Percentiles rank a stretch among this genome's conserved stretches.
These are phyloP conservation scores for Fusarium staphyleae DNA, from an alignment of 2,329 filamentous ascomycete genomes.

Conservation along the genomic window DNA sequence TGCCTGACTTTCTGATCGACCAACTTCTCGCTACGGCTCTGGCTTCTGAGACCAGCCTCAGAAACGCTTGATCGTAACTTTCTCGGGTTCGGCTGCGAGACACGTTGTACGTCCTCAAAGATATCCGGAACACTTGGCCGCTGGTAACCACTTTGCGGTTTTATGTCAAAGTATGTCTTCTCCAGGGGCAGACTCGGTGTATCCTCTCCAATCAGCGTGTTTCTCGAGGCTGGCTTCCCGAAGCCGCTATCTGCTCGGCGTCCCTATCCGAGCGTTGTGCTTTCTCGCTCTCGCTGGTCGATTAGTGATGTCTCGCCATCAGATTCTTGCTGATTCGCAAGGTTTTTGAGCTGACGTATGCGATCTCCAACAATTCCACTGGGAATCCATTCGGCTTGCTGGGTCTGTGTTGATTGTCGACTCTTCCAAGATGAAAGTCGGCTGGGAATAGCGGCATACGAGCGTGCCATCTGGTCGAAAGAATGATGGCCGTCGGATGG, in stretches of 20 bases:
- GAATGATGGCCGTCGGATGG: background rate
- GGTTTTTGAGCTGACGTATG: slow-evolving; percentile 41
- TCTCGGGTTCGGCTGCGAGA: background rate
- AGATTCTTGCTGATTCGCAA: slow-evolving; percentile 22
- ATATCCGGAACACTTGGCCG: background rate
- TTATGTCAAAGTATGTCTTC: slow-evolving; percentile 32
- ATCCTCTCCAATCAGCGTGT: slow-evolving; percentile 34
- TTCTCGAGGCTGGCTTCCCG: slow-evolving; percentile 40
- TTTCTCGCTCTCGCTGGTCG: slow-evolving; percentile 36
- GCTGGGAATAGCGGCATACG: slow-evolving; percentile 8
- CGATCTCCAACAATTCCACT: slow-evolving; percentile 42
- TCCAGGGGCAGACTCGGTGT: slow-evolving; percentile 27
- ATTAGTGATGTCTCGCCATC: slow-evolving; percentile 10
- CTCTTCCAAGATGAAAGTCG: slow-evolving; percentile 10
- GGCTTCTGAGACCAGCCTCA: slow-evolving; percentile 8
- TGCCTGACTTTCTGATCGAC: background rate
- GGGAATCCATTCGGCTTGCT: slow-evolving; percentile 30
- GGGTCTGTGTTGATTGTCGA: slow-evolving; percentile 6
- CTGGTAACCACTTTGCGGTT: slow-evolving; percentile 18
- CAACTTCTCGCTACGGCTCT: slow-evolving; percentile 1
- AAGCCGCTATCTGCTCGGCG: slow-evolving; percentile 36
- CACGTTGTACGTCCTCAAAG: slow-evolving; percentile 1
- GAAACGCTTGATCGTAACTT: slow-evolving; percentile 20
- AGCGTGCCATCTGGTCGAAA: slow-evolving; percentile 23
- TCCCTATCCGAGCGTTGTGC: slow-evolving; percentile 41